phyloP scores from a whole-genome alignment of 257 asterid species.

The Avicennia marina region DNA sequence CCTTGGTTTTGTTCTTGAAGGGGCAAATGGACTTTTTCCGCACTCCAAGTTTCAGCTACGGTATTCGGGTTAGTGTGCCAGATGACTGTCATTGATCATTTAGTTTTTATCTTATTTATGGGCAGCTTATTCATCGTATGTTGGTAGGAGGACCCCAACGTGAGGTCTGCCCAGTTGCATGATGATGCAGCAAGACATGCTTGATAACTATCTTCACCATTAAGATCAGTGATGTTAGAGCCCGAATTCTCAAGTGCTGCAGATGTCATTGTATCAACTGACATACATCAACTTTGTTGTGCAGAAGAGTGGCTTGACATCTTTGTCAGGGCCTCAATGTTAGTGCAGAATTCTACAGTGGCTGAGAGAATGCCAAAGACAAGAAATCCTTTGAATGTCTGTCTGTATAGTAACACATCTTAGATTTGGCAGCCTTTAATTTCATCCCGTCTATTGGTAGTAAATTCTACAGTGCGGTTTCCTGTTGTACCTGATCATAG shows the following conservation, averaged over 20 bases:
- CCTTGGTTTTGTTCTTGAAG: conserved; percentile 37
- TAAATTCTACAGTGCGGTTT: conserved; percentile 1
- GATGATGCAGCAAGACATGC: conserved; percentile 78
- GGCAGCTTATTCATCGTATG: conserved; percentile 3
- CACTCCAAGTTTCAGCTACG: conserved; percentile 56
- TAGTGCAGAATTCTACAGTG: conserved; percentile 13
- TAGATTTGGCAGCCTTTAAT: conserved; percentile 7
- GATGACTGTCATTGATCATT: conserved; percentile 7
- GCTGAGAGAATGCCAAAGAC: conserved; percentile 11
- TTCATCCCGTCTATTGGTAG: conserved; percentile 9
- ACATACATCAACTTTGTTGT: neutral
- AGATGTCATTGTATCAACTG: neutral
- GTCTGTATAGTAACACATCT: conserved; percentile 20
- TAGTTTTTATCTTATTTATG: neutral
- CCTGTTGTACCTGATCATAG: conserved; percentile 26
- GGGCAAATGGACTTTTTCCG: conserved; percentile 97
- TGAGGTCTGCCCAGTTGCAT: conserved; percentile 78
- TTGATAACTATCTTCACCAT: too few species aligned
- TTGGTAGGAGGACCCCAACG: conserved; percentile 75
- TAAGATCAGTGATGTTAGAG: too few species aligned
- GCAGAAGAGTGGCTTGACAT: conserved; percentile 18
- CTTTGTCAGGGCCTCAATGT: conserved; percentile 7
- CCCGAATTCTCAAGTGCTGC: neutral
- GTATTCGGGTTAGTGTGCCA: conserved; percentile 75
- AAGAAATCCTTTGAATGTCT: conserved; percentile 3